These are phyloP conservation scores for Nymphaea colorata DNA, from an alignment of 164 flowering plant genomes.

Conservation along the genomic window DNA sequence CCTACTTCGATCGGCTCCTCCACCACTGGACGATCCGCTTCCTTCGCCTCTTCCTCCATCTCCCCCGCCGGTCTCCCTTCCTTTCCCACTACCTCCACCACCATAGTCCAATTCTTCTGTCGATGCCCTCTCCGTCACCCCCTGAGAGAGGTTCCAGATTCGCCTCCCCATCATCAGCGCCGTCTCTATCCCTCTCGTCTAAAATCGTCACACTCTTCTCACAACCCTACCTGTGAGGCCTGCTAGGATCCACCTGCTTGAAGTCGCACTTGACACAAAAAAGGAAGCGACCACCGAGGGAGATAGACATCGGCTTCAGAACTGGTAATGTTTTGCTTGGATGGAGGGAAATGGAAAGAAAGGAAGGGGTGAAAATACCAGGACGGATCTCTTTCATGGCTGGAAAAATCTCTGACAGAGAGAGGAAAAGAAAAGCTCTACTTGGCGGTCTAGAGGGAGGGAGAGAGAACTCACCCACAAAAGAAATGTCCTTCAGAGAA, in stretches of 20 bases:
- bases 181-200: background rate
- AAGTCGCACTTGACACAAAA: background rate
- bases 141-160: background rate
- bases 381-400: no score
- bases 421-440: no score
- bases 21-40: constrained; percentile 10
- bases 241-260: background rate
- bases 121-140: constrained; percentile 11
- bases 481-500: no score
- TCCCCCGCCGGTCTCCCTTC: constrained; percentile 14
- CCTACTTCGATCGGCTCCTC: constrained; percentile 19
- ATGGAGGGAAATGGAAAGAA: no score
- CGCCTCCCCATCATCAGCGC: background rate
- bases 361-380: no score
- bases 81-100: constrained; percentile 17
- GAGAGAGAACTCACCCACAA: no score
- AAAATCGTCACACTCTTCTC: constrained; percentile 4
- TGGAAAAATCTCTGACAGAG: no score
- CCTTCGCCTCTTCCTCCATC: constrained; percentile 18
- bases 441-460: no score
- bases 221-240: background rate
- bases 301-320: constrained; percentile 29
- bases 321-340: no score
- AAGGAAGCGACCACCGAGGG: constrained; percentile 4
- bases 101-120: constrained; percentile 23